Evolutionary conservation across 1,284 basidiomycete species (phyloP).

Genomic region (Apiotrichum porosum): DNA sequence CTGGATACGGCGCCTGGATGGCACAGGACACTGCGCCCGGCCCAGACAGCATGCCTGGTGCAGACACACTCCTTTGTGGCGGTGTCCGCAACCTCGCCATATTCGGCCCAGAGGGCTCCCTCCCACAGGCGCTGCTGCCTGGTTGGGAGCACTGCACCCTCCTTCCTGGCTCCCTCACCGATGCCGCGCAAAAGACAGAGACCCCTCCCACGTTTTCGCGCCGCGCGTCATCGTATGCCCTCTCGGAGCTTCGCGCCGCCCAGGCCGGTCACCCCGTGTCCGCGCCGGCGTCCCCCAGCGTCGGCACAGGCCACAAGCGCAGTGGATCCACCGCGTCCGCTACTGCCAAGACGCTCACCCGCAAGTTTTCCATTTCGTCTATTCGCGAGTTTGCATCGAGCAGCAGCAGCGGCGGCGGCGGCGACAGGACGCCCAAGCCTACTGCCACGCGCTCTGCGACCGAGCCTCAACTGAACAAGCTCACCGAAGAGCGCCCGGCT

Average conservation of each 20-base stretch:
- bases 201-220: conserved; percentile 6
- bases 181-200: not conserved
- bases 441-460: too few relatives aligned
- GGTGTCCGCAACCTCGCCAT: conserved; percentile 24
- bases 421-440: too few relatives aligned
- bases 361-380: not conserved
- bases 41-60: conserved; percentile 13
- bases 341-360: too few relatives aligned
- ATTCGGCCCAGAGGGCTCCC: not conserved
- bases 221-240: conserved; percentile 6
- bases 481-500: too few relatives aligned
- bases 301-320: not conserved
- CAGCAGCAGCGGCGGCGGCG: too few relatives aligned
- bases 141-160: conserved; percentile 28
- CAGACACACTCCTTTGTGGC: conserved; percentile 33
- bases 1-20: conserved; percentile 22
- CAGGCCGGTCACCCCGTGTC: not conserved
- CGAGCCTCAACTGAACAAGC: too few relatives aligned
- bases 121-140: conserved; percentile 25
- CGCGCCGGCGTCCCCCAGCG: not conserved
- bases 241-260: conserved; percentile 6
- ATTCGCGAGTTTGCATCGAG: too few relatives aligned
- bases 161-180: conserved; percentile 17
- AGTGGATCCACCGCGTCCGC: too few relatives aligned
- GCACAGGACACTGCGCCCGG: not conserved